Evolutionary conservation across 2,329 filamentous ascomycete genomes (phyloP), one percentile per base, ranked within the genome.

Genomic region (Colletotrichum liaoningense): DNA sequence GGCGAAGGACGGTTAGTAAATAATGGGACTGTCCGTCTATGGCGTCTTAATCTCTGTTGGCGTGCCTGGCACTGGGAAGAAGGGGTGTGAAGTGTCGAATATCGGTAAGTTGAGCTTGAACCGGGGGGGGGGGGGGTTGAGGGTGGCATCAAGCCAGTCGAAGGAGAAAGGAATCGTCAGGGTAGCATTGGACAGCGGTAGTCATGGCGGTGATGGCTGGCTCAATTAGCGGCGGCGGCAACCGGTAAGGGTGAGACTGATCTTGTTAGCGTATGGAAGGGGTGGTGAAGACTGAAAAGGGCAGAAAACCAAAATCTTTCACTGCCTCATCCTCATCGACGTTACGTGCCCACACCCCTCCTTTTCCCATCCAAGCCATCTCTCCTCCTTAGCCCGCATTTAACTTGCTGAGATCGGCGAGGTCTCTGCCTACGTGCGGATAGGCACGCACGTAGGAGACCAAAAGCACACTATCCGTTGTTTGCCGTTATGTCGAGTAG

Each of bases 301-400:
- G 19, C 22, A 52, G 42, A 22, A 62, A 28, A 64, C 58, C 33
- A 66, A 52, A 58, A 19, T 57, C 33, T 63, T 70, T 54, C 42
- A 58, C 60, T 66, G 66, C 70, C 67, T 70, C 70, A 62, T 70
- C 70, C 67, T 70, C 70, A 62, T 70, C 56, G 71, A 66, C 55
- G 46, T 65, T 60, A 14, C 33, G 66, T 42, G 16, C 35, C 62
- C 54, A 62, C 70, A 38, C 60, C 8, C 66, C 49, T n/a, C 49
- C 57, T 30, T 7, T 16, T 16, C 56, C 30, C 22, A 46, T 24
- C 35, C 49, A 30, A 6, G 5, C n/a, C 35, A 30, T 26, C 52
- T 30, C 28, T 38, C 38, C 8, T 33, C 28, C n/a, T 49, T 19
- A 8, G 33, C n/a, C 60, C 22, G 28, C 33, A 46, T 30, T 56